These are phyloP conservation scores for Hibiscus tridactylites DNA, from an alignment of 345 rosid genomes.

Conservation along the genomic window DNA sequence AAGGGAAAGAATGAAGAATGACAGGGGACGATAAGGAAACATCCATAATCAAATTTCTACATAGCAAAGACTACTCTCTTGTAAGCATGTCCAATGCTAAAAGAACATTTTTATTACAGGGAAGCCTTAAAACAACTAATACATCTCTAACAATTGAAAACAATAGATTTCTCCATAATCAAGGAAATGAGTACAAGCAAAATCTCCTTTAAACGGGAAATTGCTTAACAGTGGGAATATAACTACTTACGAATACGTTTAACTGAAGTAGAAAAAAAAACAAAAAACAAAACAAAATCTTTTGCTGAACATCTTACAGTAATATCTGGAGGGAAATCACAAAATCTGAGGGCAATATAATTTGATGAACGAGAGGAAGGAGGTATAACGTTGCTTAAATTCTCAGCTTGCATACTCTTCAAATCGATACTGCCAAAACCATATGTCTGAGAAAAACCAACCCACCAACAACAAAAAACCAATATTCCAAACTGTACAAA, in stretches of 20 bases:
- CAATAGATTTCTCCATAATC: not conserved
- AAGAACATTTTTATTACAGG: not conserved
- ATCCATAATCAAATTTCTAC: not conserved
- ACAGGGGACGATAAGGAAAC: not conserved
- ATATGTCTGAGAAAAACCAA: slow-evolving; percentile 58
- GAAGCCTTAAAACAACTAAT: not conserved
- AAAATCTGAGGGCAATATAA: slow-evolving; percentile 71
- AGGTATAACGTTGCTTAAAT: slow-evolving; percentile 72
- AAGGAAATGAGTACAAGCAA: not conserved
- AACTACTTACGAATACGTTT: not conserved
- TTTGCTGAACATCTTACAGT: slow-evolving; percentile 48
- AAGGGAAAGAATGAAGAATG: not conserved
- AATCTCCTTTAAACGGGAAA: not conserved
- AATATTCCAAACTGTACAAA: slow-evolving; percentile 13
- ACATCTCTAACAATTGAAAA: not conserved
- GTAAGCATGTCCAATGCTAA: not conserved
- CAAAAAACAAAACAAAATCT: not conserved
- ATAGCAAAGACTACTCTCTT: not conserved
- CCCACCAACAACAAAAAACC: slow-evolving; percentile 21
- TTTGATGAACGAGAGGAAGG: slow-evolving; percentile 85
- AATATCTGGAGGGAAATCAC: slow-evolving; percentile 47
- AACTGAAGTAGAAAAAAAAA: slow-evolving; percentile 2
- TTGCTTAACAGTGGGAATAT: not conserved
- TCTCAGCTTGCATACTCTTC: slow-evolving; percentile 93
- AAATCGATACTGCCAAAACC: slow-evolving; percentile 94